A percentile compares a stretch with the other conserved stretches of the same genome.
Evolutionary conservation across 2,329 filamentous ascomycete genomes (phyloP).

Genomic region (Zasmidium angulare): DNA sequence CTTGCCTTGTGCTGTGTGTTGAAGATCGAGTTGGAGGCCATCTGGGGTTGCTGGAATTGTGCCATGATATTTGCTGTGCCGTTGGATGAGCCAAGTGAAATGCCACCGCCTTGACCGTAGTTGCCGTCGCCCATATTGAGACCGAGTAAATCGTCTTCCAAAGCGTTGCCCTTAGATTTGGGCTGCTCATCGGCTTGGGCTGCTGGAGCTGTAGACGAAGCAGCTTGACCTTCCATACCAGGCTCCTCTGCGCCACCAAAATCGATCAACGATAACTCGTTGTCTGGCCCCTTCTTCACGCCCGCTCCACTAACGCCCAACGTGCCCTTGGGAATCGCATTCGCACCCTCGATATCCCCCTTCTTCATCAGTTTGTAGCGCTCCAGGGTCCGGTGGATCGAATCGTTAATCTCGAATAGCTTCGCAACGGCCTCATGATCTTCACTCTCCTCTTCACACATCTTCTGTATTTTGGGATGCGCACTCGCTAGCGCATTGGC

Average conservation of each 20-base stretch:
- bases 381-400: slow-evolving; percentile 95
- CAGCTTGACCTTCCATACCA: slow-evolving; percentile 27
- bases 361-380: slow-evolving; percentile 95
- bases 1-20: slow-evolving; percentile 24
- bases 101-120: slow-evolving; percentile 75
- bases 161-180: slow-evolving; percentile 58
- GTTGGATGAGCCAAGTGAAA: slow-evolving; percentile 64
- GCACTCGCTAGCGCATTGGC: slow-evolving; percentile 86
- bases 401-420: slow-evolving; percentile 95
- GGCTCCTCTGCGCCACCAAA: slow-evolving; percentile 69
- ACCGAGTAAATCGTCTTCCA: slow-evolving; percentile 90
- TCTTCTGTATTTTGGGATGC: slow-evolving; percentile 98
- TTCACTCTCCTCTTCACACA: slow-evolving; percentile 98
- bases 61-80: slow-evolving; percentile 34
- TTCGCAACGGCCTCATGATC: slow-evolving; percentile 95
- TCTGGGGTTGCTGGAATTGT: slow-evolving; percentile 33
- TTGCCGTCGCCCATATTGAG: slow-evolving; percentile 73
- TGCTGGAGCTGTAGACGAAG: neutral
- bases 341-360: slow-evolving; percentile 81
- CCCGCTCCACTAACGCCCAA: slow-evolving; percentile 65
- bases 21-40: slow-evolving; percentile 32
- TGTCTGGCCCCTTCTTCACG: slow-evolving; percentile 64
- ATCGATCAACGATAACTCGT: slow-evolving; percentile 91
- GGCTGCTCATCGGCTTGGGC: slow-evolving; percentile 40
- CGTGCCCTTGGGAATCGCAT: slow-evolving; percentile 79